Conservation (phyloP, 2,329 filamentous ascomycete genomes). For the Fusarium begoniae region DNA sequence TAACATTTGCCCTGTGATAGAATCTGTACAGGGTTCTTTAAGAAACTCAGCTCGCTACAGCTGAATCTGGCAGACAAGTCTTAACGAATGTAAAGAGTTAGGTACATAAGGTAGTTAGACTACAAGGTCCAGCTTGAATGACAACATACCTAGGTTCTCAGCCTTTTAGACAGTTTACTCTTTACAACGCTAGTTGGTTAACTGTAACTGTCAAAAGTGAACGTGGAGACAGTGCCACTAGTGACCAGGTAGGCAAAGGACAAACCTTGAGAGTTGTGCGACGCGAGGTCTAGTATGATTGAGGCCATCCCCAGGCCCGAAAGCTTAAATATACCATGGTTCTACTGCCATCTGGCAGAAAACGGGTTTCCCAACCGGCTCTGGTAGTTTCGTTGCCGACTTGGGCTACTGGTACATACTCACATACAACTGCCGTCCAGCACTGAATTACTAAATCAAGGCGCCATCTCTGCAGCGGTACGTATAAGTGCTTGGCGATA, state of each 20-base stretch:
- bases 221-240: background rate
- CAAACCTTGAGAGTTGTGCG: background rate
- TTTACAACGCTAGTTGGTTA: background rate
- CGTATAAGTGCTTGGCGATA: background rate
- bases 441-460: background rate
- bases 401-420: background rate
- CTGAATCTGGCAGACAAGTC: background rate
- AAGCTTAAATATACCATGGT: conserved; percentile 13
- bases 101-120: background rate
- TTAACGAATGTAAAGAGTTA: background rate
- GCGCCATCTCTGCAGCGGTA: background rate
- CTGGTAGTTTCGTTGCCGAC: background rate
- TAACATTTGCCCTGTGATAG: background rate
- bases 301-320: conserved; percentile 17
- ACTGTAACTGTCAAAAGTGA: background rate
- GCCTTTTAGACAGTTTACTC: background rate
- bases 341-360: background rate
- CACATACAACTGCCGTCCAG: background rate
- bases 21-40: background rate
- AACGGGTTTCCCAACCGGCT: background rate
- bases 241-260: background rate
- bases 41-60: background rate
- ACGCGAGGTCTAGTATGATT: background rate
- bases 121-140: background rate
- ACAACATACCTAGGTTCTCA: background rate